phyloP scores from a whole-genome alignment of 192 early-diverging fungal species.

The Neocallimastix lanati region DNA sequence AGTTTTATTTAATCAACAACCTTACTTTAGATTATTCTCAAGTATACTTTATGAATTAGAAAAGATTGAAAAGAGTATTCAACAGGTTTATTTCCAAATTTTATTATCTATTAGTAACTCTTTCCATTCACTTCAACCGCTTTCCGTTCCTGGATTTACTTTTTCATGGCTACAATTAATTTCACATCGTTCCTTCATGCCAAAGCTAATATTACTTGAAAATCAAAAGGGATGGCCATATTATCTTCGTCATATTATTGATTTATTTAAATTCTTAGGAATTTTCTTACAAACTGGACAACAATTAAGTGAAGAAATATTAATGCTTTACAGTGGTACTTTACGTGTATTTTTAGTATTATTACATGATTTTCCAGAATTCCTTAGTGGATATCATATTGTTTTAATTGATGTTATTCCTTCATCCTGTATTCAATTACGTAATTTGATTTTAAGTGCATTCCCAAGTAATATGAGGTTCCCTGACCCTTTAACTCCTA shows the following conservation, averaged over 20 bases:
- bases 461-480: conserved; percentile 84
- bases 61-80: conserved; percentile 34
- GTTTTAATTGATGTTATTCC: conserved; percentile 86
- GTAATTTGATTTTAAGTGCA: conserved; percentile 87
- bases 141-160: conserved; percentile 75
- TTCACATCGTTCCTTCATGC: conserved; percentile 83
- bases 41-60: conserved; percentile 64
- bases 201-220: conserved; percentile 59
- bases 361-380: conserved; percentile 94
- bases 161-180: conserved; percentile 89
- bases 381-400: conserved; percentile 78
- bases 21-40: conserved; percentile 77
- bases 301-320: conserved; percentile 21
- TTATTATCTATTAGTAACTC: conserved; percentile 49
- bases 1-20: conserved; percentile 68
- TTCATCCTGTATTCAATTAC: conserved; percentile 72
- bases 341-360: conserved; percentile 79
- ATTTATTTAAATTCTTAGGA: conserved; percentile 67
- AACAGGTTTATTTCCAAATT: conserved; percentile 52
- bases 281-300: conserved; percentile 46
- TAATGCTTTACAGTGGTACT: conserved; percentile 68
- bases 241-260: conserved; percentile 66
- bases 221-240: conserved; percentile 72
- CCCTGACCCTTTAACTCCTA: conserved; percentile 91
- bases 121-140: conserved; percentile 66